Evolutionary conservation across 2,329 filamentous ascomycete genomes (phyloP).

Genomic region (Colletotrichum salicis): DNA sequence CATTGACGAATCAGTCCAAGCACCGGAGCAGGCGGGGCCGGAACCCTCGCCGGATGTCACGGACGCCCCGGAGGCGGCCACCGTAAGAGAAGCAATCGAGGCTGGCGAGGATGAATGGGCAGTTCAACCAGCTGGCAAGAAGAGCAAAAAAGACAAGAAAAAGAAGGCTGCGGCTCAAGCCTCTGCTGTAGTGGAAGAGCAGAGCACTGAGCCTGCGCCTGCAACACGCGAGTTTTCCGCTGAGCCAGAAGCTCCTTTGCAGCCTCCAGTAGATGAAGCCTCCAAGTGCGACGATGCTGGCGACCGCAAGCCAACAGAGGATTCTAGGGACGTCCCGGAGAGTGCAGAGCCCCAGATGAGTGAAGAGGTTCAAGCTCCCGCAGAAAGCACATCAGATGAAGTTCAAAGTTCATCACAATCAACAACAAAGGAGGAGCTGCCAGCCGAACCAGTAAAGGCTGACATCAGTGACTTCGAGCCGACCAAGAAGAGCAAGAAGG

Average conservation of each 20-base stretch:
- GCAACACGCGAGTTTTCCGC: neutral
- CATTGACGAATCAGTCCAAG: neutral
- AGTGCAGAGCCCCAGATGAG: slow-evolving; percentile 37
- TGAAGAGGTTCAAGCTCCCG: slow-evolving; percentile 38
- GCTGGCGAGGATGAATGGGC: slow-evolving; percentile 32
- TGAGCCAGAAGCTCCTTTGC: neutral
- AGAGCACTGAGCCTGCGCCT: slow-evolving; percentile 4
- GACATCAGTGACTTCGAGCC: slow-evolving; percentile 22
- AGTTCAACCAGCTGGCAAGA: slow-evolving; percentile 38
- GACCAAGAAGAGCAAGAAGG: slow-evolving; percentile 39
- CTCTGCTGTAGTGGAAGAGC: neutral
- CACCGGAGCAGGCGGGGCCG: slow-evolving; percentile 18
- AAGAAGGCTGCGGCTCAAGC: slow-evolving; percentile 14
- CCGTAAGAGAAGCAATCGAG: slow-evolving; percentile 22
- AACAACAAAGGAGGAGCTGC: neutral
- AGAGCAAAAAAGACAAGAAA: slow-evolving; percentile 37
- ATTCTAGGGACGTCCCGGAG: neutral
- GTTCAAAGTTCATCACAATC: neutral
- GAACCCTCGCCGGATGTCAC: neutral
- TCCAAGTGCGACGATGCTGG: neutral
- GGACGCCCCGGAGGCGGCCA: neutral
- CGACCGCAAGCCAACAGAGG: slow-evolving; percentile 1
- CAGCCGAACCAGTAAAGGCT: neutral
- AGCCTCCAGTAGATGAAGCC: neutral
- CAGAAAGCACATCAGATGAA: slow-evolving; percentile 10